Evolutionary conservation across 257 asterid species (phyloP), one percentile per base, ranked within the genome.

Genomic region (Solanum tarijense): DNA sequence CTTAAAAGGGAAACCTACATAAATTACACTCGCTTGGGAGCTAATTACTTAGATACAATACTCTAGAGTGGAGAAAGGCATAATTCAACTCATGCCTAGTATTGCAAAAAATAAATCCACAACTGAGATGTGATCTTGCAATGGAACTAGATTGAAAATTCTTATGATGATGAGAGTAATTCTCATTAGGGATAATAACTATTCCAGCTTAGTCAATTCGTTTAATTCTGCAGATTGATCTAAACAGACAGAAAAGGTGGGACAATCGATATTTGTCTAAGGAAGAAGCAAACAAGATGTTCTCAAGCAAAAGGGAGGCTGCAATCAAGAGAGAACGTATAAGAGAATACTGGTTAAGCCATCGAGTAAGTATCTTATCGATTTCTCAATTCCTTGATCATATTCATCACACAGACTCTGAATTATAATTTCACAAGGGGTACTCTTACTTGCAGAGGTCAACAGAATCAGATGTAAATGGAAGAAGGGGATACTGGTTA

Each of bases 181-280:
- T 62, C 3, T 34, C 38, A 38, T 62, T 38, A 68, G 43, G 48
- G 25, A 27, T 43, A 23, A 12, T 52, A 78, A n/a, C 87, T 34
- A 83, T 83, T 82, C 74, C 72, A 75, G 36, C 13, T 12, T 41
- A 83, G 82, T 65, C 41, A 41, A 86, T 41, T 69, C 83, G 85
- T 58, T 23, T 16, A 12, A 84, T 88, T 74, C 27, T 90, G 90
- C 95, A 96, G 98, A 93, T 92, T 46, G 98, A 94, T 89, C 82
- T 90, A 65, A 94, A 93, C 92, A 93, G 96, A 94, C 94, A 96
- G 91, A 94, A 91, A 83, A 93, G 89, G 91, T 96, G 98, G 98
- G 98, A 96, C 41, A 94, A 94, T 89, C 92, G 96, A 82, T 87
- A 90, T 86, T 87, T 95, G 89, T 90, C 97, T 25, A 94, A 89